Evolutionary conservation across 2,329 filamentous ascomycete species (phyloP), one percentile per base, ranked within the genome.

Genomic region (Tolypocladium pustulatum): DNA sequence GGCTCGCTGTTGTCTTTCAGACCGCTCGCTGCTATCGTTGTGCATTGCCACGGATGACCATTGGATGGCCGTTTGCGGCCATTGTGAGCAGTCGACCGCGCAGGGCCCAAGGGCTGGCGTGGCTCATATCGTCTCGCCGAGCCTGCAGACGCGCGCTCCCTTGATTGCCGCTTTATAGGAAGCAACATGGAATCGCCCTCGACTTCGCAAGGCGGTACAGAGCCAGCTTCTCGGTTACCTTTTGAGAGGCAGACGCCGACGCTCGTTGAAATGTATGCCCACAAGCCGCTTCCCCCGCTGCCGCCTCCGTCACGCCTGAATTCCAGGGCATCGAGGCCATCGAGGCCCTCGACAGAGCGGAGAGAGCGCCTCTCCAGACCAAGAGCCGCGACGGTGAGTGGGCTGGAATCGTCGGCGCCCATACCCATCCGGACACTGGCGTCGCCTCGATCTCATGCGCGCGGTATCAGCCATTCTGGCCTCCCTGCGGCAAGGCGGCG

Each of bases 401-500:
- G 34, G 22, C 1, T 27, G 25, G 32, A 3, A 20, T 12, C 20
- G 30, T 22, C 30, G 49, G 5, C 20, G 10, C 49, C 49, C 1
- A 8, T 22, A 36, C 49, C 30, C 20, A 32, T 1, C 20, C 30
- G 30, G 10, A 22, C 49, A 22, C 17, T 15, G 49, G 20, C 49
- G 0, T 36, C 30, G 30, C 20, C 30, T 22, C 30, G 49, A 12
- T 12, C 49, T 34, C 49, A 53, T 20, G 49, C 30, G 49, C 49
- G 30, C 12, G 30, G n/a, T 10, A 34, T 22, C 20, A 53, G 49
- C 20, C 22, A n/a, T 34, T 53, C 49, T 22, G 20, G 20, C 27
- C 53, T 12, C 13, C 59, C 65, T 32, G 58, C 63, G 13, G 60
- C 63, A 27, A 63, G 65, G 25, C 64, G 62, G 12, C 65, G 68